These are phyloP conservation scores for Ottelia alismoides DNA, from an alignment of 106 monocot species.

Conservation along the genomic window DNA sequence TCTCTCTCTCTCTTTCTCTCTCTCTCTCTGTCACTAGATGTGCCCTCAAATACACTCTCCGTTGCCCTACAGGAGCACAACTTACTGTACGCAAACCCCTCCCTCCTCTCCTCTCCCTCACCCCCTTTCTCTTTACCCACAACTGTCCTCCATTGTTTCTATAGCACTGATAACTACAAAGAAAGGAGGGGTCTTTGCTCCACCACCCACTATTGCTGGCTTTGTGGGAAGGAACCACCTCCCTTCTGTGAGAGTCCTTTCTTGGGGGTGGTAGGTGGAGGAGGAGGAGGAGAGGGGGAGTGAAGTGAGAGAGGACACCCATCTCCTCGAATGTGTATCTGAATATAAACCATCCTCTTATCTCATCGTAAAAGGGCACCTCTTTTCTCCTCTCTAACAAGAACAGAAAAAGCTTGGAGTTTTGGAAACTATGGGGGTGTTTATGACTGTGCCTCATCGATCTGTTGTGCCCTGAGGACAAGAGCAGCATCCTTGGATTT, in stretches of 20 bases:
- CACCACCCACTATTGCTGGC: not conserved
- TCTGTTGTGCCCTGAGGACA: conserved; percentile 68
- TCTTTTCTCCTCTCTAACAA: not conserved
- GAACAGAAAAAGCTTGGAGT: not conserved
- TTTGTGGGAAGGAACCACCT: not conserved
- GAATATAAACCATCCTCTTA: not conserved
- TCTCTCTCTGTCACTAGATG: too few species aligned
- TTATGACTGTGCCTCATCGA: conserved; percentile 30
- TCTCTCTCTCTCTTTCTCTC: too few species aligned
- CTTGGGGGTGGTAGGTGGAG: not conserved
- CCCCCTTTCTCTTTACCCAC: not conserved
- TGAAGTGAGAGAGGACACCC: not conserved
- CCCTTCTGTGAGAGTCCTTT: not conserved
- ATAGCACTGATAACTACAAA: too few species aligned
- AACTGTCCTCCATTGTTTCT: not conserved
- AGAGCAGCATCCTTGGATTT: conserved; percentile 32
- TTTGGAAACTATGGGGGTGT: too few species aligned
- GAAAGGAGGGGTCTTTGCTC: too few species aligned
- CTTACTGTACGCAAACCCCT: not conserved
- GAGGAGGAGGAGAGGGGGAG: not conserved
- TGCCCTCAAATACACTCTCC: too few species aligned
- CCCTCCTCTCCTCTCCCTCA: not conserved
- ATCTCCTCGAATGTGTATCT: not conserved
- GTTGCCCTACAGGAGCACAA: too few species aligned
- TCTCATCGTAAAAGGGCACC: not conserved